Percentiles rank a stretch among this genome's conserved stretches.
These are phyloP conservation scores for Trypanosoma rangeli DNA, from an alignment of 208 protist genomes.

Conservation along the genomic window DNA sequence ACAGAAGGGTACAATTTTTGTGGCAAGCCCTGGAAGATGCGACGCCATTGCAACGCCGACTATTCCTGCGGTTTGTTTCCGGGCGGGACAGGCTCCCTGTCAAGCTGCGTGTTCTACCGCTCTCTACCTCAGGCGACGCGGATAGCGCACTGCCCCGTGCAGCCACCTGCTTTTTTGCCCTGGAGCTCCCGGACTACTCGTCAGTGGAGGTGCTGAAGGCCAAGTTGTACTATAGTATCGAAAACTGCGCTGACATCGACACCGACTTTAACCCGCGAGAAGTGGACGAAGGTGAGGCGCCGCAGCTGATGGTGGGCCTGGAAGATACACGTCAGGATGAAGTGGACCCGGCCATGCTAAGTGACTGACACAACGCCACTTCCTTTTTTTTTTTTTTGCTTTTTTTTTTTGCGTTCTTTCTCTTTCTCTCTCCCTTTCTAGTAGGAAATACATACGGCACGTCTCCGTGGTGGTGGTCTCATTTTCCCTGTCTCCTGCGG, in stretches of 20 bases:
- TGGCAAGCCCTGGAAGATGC: constrained; percentile 90
- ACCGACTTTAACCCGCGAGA: constrained; percentile 88
- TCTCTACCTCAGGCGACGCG: constrained; percentile 68
- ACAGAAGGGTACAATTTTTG: constrained; percentile 86
- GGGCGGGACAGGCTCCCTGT: constrained; percentile 89
- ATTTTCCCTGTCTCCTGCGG: background rate
- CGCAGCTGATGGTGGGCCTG: constrained; percentile 60
- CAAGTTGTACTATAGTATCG: constrained; percentile 95
- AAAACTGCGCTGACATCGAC: constrained; percentile 95
- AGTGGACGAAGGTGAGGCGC: constrained; percentile 77
- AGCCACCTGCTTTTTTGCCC: constrained; percentile 96
- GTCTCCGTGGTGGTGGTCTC: background rate
- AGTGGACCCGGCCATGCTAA: constrained; percentile 21
- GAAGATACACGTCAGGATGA: constrained; percentile 64
- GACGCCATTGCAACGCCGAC: constrained; percentile 74
- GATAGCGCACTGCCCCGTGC: constrained; percentile 89
- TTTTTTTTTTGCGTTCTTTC: background rate
- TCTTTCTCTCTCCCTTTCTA: background rate
- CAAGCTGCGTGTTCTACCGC: constrained; percentile 76
- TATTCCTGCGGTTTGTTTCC: constrained; percentile 92
- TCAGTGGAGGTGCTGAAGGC: constrained; percentile 90
- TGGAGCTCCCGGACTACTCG: constrained; percentile 95
- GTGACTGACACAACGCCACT: constrained; percentile 21
- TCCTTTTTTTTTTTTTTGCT: constrained; percentile 6
- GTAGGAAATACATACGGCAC: background rate